Evolutionary conservation across 148 eudicot genomes (phyloP), one percentile per base, ranked within the genome.

Genomic region (Arctostaphylos glauca): DNA sequence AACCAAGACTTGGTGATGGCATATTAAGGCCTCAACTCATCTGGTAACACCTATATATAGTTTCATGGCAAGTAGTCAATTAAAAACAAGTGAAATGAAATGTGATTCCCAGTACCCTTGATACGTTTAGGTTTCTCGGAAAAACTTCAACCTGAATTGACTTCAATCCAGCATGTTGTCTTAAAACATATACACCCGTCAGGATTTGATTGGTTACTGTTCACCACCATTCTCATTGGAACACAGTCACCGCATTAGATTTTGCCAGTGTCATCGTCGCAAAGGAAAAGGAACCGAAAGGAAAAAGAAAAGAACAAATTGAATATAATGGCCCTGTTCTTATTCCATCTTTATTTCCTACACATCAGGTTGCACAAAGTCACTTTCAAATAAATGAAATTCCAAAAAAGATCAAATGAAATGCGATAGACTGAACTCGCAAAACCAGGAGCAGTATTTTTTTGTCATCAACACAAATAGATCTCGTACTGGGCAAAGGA

Each of bases 401-500:
- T 9, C 12, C 72, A 8, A 18, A 66, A 58, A 58, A n/a, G 25
- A 55, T 58, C 58, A n/a, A 13, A 48, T 54, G 55, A 74, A 52
- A 23, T 76, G 48, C 7, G 0, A 77, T 77, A 49, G 16, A 77
- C 14, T 5, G 3, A 9, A 77, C 49, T 77, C 64, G 14, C 44
- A 43, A 77, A 76, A 15, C 14, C 38, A 23, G 56, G 21, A 18
- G 78, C 38, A 60, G 48, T 41, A 74, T 25, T 16, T 58, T 25
- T 16, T 47, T 49, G 31, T 76, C 73, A 50, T 38, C 84, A 50
- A 76, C 62, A 55, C 16, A 75, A 4, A 72, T n/a, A 19, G 54
- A 47, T 21, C 38, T 18, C 41, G 44, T 38, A 13, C 49, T 52
- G 48, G 55, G 10, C 67, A 9, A 80, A 44, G 78, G 47, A 44